Percentiles rank a stretch among this genome's conserved stretches.
Conservation (phyloP, 257 asterid species). For the Sherardia arvensis region DNA sequence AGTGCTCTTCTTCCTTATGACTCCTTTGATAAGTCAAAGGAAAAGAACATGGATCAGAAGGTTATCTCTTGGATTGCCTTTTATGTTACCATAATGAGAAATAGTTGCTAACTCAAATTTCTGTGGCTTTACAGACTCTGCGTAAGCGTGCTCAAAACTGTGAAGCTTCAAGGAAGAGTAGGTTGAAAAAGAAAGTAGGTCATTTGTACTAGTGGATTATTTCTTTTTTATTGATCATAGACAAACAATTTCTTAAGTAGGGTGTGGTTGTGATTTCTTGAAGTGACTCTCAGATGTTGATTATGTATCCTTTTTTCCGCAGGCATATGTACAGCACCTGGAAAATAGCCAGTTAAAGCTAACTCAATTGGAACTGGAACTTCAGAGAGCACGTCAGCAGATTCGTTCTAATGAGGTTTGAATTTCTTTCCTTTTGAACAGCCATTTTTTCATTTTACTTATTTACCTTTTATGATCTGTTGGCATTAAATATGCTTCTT, state of each 20-base stretch:
- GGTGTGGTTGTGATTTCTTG: background rate
- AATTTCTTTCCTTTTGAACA: background rate
- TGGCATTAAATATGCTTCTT: constrained; percentile 2
- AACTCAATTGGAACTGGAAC: constrained; percentile 84
- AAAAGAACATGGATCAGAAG: constrained; percentile 63
- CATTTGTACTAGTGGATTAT: background rate
- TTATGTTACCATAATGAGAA: constrained; percentile 7
- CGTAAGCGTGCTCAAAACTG: constrained; percentile 94
- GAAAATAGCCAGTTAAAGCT: constrained; percentile 90
- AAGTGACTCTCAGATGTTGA: background rate
- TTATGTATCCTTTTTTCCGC: constrained; percentile 13
- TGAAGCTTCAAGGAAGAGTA: constrained; percentile 93
- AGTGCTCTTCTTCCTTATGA: constrained; percentile 37
- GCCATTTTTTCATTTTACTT: background rate
- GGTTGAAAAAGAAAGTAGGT: constrained; percentile 82
- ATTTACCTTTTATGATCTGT: background rate
- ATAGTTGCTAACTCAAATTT: constrained; percentile 15
- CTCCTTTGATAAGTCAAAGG: constrained; percentile 72
- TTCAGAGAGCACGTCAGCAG: constrained; percentile 78
- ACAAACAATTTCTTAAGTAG: background rate
- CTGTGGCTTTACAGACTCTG: constrained; percentile 39
- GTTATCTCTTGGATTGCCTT: constrained; percentile 22
- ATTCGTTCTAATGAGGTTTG: constrained; percentile 5
- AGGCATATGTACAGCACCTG: constrained; percentile 93
- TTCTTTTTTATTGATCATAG: background rate